Conservation (phyloP, 2,329 filamentous ascomycete species). For the Furcasterigmium furcatum region DNA sequence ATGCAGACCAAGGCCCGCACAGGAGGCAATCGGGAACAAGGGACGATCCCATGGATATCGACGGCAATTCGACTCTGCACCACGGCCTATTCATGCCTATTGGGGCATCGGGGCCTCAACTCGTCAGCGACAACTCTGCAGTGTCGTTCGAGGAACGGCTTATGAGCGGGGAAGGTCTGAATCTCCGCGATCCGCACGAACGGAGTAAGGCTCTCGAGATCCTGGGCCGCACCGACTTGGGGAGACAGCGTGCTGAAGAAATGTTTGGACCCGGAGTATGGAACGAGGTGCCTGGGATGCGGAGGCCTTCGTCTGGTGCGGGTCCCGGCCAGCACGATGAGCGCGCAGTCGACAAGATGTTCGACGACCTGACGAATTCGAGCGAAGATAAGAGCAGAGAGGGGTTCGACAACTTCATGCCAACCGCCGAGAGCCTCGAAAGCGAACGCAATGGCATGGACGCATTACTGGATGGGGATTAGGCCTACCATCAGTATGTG, state of each 20-base stretch:
- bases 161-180: conserved; percentile 42
- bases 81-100: conserved; percentile 36
- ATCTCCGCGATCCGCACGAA: conserved; percentile 39
- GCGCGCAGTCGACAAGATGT: conserved; percentile 51
- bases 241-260: conserved; percentile 46
- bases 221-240: conserved; percentile 44
- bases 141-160: conserved; percentile 48
- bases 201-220: conserved; percentile 52
- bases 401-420: conserved; percentile 23
- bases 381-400: conserved; percentile 44
- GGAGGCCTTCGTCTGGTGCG: conserved; percentile 1
- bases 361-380: conserved; percentile 52
- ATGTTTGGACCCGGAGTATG: conserved; percentile 50
- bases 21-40: conserved; percentile 14
- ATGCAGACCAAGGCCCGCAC: not conserved
- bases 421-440: conserved; percentile 38
- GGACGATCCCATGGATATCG: conserved; percentile 35
- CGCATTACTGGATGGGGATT: conserved; percentile 40
- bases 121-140: conserved; percentile 35
- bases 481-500: conserved; percentile 6
- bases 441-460: conserved; percentile 44
- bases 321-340: conserved; percentile 17
- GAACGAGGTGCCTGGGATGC: conserved; percentile 21
- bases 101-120: conserved; percentile 35
- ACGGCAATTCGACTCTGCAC: conserved; percentile 31